A percentile compares a stretch with the other conserved stretches of the same genome.
phyloP scores from a whole-genome alignment of 139 green algal species.

The Prasinococcaceae sp. region DNA sequence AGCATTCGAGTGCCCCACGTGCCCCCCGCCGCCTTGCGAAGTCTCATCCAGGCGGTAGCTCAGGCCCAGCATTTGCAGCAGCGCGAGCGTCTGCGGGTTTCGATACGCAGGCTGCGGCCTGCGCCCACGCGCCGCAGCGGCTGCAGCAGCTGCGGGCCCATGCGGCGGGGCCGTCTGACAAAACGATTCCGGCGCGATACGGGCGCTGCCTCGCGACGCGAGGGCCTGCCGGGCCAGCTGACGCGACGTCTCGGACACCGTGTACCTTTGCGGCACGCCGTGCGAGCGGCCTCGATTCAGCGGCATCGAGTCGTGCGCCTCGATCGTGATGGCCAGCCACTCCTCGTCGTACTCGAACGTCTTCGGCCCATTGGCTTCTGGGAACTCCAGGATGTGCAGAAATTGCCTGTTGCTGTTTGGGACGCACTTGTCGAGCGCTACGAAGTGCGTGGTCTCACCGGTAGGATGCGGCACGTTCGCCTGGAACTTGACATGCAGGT shows the following conservation, averaged over 20 bases:
- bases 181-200: too few relatives aligned
- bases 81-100: constrained; percentile 9
- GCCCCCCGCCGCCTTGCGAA: too few relatives aligned
- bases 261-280: too few relatives aligned
- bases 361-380: constrained; percentile 32
- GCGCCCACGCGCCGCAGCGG: too few relatives aligned
- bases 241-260: too few relatives aligned
- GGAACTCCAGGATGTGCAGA: constrained; percentile 72
- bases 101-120: neutral
- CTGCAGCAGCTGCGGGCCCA: too few relatives aligned
- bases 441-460: constrained; percentile 52
- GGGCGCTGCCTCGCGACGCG: too few relatives aligned
- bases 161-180: too few relatives aligned
- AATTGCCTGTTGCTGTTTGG: constrained; percentile 77
- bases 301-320: constrained; percentile 16
- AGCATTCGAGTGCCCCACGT: too few relatives aligned
- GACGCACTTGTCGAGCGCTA: constrained; percentile 95
- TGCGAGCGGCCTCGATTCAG: constrained; percentile 8
- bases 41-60: constrained; percentile 45
- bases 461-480: constrained; percentile 57
- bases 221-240: too few relatives aligned
- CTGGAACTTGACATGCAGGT: constrained; percentile 91
- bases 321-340: constrained; percentile 73
- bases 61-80: constrained; percentile 57
- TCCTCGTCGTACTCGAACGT: constrained; percentile 80